Evolutionary conservation across 2,329 filamentous ascomycete species (phyloP).

Genomic region (Aureobasidium subglaciale): DNA sequence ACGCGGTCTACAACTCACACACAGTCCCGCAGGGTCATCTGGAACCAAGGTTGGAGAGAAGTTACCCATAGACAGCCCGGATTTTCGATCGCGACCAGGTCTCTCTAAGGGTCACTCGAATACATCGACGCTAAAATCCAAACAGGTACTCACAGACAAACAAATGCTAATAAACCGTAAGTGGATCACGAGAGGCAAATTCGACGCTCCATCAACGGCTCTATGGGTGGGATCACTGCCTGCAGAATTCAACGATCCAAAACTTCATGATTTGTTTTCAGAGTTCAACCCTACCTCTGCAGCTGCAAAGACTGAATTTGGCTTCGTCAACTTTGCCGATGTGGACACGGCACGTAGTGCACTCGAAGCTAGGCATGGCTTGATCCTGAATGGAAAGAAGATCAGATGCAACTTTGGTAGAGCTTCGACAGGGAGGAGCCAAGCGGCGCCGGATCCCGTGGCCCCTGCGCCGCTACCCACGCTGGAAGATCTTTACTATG

Average conservation of each 20-base stretch:
- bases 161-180: too few species aligned
- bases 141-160: too few species aligned
- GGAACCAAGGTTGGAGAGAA: too few species aligned
- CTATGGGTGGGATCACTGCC: conserved; percentile 9
- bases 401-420: neutral
- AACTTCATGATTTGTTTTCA: neutral
- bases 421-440: too few species aligned
- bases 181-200: neutral
- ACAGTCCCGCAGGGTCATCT: too few species aligned
- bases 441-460: too few species aligned
- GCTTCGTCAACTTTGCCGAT: neutral
- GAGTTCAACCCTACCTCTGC: neutral
- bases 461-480: too few species aligned
- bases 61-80: too few species aligned
- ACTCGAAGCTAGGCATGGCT: neutral
- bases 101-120: too few species aligned
- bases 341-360: neutral
- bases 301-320: neutral
- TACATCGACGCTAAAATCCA: too few species aligned
- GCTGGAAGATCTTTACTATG: neutral
- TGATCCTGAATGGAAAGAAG: neutral
- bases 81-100: too few species aligned
- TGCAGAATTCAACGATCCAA: neutral
- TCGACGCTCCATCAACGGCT: neutral
- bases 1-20: too few species aligned